Evolutionary conservation across 176 grass and related monocot species (phyloP).

Genomic region (Miscanthus lutarioriparius): DNA sequence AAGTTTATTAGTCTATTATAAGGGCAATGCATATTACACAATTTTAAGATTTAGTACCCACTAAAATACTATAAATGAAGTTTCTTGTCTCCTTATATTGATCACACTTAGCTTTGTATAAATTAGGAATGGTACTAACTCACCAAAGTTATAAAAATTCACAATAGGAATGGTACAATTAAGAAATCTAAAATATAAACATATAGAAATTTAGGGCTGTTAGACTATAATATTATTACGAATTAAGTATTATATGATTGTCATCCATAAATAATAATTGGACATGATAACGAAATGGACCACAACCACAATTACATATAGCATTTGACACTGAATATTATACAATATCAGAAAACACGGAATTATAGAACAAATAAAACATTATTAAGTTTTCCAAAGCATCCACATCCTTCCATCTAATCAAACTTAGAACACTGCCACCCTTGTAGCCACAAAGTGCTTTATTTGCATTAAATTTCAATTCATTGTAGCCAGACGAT

Average conservation of each 20-base stretch:
- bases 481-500: slow-evolving; percentile 38
- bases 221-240: neutral
- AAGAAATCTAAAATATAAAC: neutral
- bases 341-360: neutral
- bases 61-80: no score
- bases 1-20: no score
- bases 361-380: neutral
- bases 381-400: neutral
- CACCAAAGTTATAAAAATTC: neutral
- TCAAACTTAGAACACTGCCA: neutral
- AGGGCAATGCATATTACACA: no score
- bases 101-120: neutral
- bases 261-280: neutral
- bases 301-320: neutral
- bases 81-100: no score
- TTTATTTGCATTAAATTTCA: slow-evolving; percentile 7
- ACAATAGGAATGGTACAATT: neutral
- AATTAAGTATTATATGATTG: neutral
- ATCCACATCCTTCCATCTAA: neutral
- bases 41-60: no score
- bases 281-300: neutral
- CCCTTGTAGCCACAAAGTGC: neutral
- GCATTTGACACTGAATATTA: neutral
- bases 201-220: neutral
- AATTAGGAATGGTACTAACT: neutral